These are phyloP conservation scores for Suhomyces wounanorum DNA, from an alignment of 1,139 yeast species.

Conservation along the genomic window DNA sequence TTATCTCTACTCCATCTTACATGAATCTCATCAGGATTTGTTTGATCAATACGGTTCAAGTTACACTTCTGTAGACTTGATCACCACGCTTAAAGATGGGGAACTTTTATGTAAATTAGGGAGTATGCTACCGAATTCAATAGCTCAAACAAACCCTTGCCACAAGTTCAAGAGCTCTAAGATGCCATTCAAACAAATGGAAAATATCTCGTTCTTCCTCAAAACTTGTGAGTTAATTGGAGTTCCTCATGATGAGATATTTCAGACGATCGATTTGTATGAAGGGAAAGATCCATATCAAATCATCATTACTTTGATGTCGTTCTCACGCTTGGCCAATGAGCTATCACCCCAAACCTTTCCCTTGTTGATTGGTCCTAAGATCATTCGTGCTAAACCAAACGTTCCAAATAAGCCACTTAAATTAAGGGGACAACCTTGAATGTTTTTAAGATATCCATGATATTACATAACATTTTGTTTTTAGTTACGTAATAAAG, in stretches of 20 bases:
- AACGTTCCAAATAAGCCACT: slow-evolving; percentile 41
- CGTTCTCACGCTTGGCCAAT: slow-evolving; percentile 60
- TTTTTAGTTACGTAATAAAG: not conserved
- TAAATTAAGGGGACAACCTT: slow-evolving; percentile 11
- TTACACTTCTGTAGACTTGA: slow-evolving; percentile 31
- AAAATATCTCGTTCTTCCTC: slow-evolving; percentile 75
- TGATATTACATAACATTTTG: not conserved
- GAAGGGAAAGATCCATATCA: slow-evolving; percentile 78
- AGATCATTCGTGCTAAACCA: slow-evolving; percentile 36
- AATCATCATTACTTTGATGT: slow-evolving; percentile 69
- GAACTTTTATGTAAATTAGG: slow-evolving; percentile 59
- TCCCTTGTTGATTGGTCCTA: slow-evolving; percentile 38
- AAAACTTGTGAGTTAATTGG: slow-evolving; percentile 61
- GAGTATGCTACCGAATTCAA: slow-evolving; percentile 28
- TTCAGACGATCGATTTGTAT: slow-evolving; percentile 78
- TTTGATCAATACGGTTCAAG: slow-evolving; percentile 14
- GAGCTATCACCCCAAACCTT: slow-evolving; percentile 34
- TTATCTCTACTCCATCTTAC: slow-evolving; percentile 34
- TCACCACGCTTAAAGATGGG: slow-evolving; percentile 66
- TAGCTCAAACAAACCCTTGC: slow-evolving; percentile 36
- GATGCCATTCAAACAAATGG: slow-evolving; percentile 90
- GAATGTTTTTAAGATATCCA: not conserved
- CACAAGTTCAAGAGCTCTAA: slow-evolving; percentile 58
- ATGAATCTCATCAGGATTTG: slow-evolving; percentile 8
- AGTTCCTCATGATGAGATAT: slow-evolving; percentile 80